Evolutionary conservation across 2,329 filamentous ascomycete species (phyloP).

Genomic region (Penicillium sclerotigenum): DNA sequence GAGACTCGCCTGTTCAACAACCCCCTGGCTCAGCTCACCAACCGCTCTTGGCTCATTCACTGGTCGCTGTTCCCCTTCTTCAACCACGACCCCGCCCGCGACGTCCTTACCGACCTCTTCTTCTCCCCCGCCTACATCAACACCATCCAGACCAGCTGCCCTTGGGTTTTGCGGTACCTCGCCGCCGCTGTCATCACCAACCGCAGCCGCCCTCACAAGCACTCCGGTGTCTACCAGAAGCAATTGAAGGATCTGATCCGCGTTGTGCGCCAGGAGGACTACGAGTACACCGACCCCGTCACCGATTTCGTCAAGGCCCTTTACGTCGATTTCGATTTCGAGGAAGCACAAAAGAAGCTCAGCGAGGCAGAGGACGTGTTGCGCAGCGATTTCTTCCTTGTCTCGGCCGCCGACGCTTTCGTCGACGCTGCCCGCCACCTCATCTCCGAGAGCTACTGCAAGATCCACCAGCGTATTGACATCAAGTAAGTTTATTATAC

Average conservation of each 20-base stretch:
- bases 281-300: conserved; percentile 95
- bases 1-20: conserved; percentile 96
- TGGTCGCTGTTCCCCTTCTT: conserved; percentile 99
- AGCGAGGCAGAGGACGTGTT: conserved; percentile 85
- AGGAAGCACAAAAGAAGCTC: conserved; percentile 89
- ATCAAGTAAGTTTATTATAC: conserved; percentile 63
- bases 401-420: conserved; percentile 78
- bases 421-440: conserved; percentile 92
- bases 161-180: conserved; percentile 93
- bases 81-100: conserved; percentile 90
- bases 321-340: conserved; percentile 95
- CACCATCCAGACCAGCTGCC: conserved; percentile 96
- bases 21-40: conserved; percentile 88
- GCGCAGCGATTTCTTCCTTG: conserved; percentile 92
- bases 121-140: conserved; percentile 98
- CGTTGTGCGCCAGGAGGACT: conserved; percentile 92
- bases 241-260: conserved; percentile 96
- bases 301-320: conserved; percentile 95
- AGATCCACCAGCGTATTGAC: conserved; percentile 98
- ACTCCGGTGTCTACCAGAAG: conserved; percentile 84
- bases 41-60: conserved; percentile 96
- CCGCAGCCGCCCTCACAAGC: conserved; percentile 74
- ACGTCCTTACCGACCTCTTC: conserved; percentile 90
- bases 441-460: conserved; percentile 99
- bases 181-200: conserved; percentile 93